Base-by-base conservation (phyloP, 2,329 filamentous ascomycete genomes). In the Simplicillium sp. region DNA sequence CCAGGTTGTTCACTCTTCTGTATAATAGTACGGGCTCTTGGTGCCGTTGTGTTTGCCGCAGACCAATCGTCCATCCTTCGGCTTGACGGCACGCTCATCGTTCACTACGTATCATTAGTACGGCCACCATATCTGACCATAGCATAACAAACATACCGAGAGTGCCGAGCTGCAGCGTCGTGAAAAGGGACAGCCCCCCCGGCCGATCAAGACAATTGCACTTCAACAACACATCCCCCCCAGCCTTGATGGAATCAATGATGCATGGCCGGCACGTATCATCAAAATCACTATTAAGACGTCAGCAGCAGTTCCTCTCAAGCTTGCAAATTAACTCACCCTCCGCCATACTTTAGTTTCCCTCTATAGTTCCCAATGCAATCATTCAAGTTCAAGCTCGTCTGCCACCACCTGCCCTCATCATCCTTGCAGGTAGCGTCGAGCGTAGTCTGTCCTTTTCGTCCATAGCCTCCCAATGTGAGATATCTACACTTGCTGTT, bases 381-480 rank as follows among this genome's bases (percentile, higher is more conserved):
- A 11, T 32, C 15, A 16, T 54, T 55, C 42, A 55, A 31, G 33
- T 55, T 53, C 36, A 56, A 16, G 29, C 37, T 50, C 36, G 54
- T 55, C n/a, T 44, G 36, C 51, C 50, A 55, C 49, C 46, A 48
- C 5, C 36, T n/a, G 0, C 46, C 45, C 16, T 38, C 36, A 2
- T 37, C 41, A 28, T 54, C 51, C 7, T 39, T 36, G 31, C 54
- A 56, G 20, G 40, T 33, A 5, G 39, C 54, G 41, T 48, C 44
- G 6, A 55, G 46, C 9, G 43, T 47, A 31, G 48, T 47, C 35
- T 39, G 36, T 13, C 51, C 50, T 13, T 45, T 34, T 34, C 43
- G 44, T 15, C 50, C 49, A 13, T 42, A 20, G 12, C 50, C 51
- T 9, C 42, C 45, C n/a, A 56, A 47, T 29, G 38, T 44, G n/a